phyloP scores from a whole-genome alignment of 345 rosid genomes.

The Gossypium anomalum region DNA sequence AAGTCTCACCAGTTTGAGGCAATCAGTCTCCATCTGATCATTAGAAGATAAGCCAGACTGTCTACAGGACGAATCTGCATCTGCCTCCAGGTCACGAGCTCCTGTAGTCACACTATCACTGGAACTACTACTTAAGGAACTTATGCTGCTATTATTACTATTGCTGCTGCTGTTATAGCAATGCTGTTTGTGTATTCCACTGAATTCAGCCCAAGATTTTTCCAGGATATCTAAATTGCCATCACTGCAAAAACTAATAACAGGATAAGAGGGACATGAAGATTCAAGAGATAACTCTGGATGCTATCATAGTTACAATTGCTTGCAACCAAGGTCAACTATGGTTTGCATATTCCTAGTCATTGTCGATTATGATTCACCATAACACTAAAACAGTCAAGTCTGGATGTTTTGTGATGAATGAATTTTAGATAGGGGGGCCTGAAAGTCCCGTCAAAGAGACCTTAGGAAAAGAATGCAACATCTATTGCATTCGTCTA shows the following conservation, averaged over 20 bases:
- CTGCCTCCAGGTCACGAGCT: slow-evolving; percentile 90
- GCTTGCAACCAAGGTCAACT: background rate
- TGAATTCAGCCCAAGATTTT: slow-evolving; percentile 59
- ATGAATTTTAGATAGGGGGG: background rate
- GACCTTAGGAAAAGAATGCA: slow-evolving; percentile 3
- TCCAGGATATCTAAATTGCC: slow-evolving; percentile 61
- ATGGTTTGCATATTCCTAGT: background rate
- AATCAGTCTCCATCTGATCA: slow-evolving; percentile 65
- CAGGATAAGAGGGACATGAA: slow-evolving; percentile 11
- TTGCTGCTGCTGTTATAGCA: slow-evolving; percentile 88
- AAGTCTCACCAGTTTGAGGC: slow-evolving; percentile 57
- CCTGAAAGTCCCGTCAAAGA: background rate
- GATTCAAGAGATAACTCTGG: slow-evolving; percentile 7
- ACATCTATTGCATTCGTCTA: background rate
- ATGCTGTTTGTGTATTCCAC: slow-evolving; percentile 48
- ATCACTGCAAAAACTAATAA: slow-evolving; percentile 45
- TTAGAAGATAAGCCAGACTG: slow-evolving; percentile 80
- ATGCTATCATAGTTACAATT: background rate
- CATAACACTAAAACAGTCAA: background rate
- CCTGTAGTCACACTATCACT: slow-evolving; percentile 77
- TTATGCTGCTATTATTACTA: slow-evolving; percentile 88
- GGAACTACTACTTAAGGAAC: slow-evolving; percentile 85
- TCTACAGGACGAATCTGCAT: slow-evolving; percentile 97
- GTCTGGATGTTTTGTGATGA: background rate
- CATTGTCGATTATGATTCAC: background rate